Conservation (phyloP, 306 rosid species). For the Macrotyloma uniflorum region DNA sequence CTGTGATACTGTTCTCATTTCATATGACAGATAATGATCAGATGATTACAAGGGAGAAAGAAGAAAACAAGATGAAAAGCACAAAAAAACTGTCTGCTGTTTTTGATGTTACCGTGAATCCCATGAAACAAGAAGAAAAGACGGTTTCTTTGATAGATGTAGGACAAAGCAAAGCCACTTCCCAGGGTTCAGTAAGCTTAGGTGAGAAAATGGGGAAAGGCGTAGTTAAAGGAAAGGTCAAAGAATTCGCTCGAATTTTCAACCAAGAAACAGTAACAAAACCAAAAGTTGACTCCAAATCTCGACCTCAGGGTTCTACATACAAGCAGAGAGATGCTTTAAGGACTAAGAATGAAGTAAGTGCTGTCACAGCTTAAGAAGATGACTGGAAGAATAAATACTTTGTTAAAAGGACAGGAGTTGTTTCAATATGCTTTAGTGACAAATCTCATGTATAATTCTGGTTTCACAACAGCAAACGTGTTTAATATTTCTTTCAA, state of each 20-base stretch:
- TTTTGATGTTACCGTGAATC: slow-evolving; percentile 39
- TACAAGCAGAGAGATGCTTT: slow-evolving; percentile 46
- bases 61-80: slow-evolving; percentile 47
- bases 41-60: slow-evolving; percentile 24
- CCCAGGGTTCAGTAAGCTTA: slow-evolving; percentile 46
- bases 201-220: slow-evolving; percentile 54
- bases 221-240: slow-evolving; percentile 67
- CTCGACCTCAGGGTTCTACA: slow-evolving; percentile 46
- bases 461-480: slow-evolving; percentile 20
- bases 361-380: slow-evolving; percentile 32
- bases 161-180: slow-evolving; percentile 46
- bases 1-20: slow-evolving; percentile 24
- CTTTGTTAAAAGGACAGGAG: slow-evolving; percentile 2
- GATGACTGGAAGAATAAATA: slow-evolving; percentile 38
- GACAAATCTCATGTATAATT: slow-evolving; percentile 16
- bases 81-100: slow-evolving; percentile 43
- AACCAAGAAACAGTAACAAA: slow-evolving; percentile 62
- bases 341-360: slow-evolving; percentile 44
- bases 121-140: slow-evolving; percentile 49
- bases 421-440: slow-evolving; percentile 32
- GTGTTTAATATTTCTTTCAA: slow-evolving; percentile 36
- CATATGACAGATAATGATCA: slow-evolving; percentile 46
- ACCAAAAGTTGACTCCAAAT: slow-evolving; percentile 43
- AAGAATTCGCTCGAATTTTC: slow-evolving; percentile 83
- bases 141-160: slow-evolving; percentile 38